Evolutionary conservation across 768 basidiomycete species (phyloP), one percentile per base, ranked within the genome.

Genomic region (Lentinula raphanica): DNA sequence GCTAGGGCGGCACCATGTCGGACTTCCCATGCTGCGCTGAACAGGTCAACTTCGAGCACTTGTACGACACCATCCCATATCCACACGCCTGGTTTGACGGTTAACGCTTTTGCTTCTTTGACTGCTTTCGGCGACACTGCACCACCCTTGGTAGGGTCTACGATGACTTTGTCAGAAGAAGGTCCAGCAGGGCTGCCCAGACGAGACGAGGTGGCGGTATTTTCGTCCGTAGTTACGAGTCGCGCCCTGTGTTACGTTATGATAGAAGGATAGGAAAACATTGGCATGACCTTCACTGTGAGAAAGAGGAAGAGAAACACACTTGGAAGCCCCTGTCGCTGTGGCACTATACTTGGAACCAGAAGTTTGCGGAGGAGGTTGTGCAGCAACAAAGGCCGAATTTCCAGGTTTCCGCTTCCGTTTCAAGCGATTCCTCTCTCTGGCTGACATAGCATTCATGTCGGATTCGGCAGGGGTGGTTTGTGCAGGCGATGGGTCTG

Each of bases 1-100:
- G 92, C 94, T 79, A 97, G 84, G 0, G 94, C 90, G 15, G 94
- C 89, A 35, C 97, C 97, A 65, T 99, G 97, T 51, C 97, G 81
- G 13, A 89, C 84, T 70, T 98, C 94, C 97, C 97, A 98, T 3
- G 85, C 80, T 3, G 87, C 80, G 64, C 88, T 93, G 65, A 92
- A 88, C 7, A 98, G 72, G 64, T 91, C 88, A 5, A 93, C 86
- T 66, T 89, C 87, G 7, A 98, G 77, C 6, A 94, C 77, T 60
- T 85, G 84, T 12, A 87, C 83, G 11, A 93, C 80, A 17, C 88
- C 90, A 63, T 90, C 88, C 93, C 93, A 95, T 1, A 92, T 79
- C 92, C 92, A 95, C 28, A 75, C 72, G 0, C 91, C 92, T 27
- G 80, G 78, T 54, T 79, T 75, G 3, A 93, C 90, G 55, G 92